A percentile compares a stretch with the other conserved stretches of the same genome.
These are phyloP conservation scores for Anthracocystis walkeri DNA, from an alignment of 1,284 basidiomycete species.

Conservation along the genomic window DNA sequence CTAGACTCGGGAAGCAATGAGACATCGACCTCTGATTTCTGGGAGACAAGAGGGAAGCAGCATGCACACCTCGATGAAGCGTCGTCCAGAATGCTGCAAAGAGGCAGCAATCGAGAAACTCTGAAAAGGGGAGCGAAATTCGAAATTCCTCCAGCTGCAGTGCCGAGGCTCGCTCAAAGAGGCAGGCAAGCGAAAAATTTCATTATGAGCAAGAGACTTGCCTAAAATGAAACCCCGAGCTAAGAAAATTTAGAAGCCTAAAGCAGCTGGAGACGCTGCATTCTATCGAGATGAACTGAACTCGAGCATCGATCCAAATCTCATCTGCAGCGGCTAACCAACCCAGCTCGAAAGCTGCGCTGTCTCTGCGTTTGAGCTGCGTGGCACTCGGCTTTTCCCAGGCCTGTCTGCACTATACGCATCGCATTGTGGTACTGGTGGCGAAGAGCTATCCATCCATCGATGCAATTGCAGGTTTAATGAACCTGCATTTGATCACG, in stretches of 20 bases:
- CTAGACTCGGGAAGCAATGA: constrained; percentile 19
- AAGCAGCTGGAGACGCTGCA: background rate
- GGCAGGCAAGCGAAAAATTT: background rate
- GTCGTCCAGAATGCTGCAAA: background rate
- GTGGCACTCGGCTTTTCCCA: constrained; percentile 40
- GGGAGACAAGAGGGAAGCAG: constrained; percentile 15
- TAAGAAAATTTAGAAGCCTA: background rate
- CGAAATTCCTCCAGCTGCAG: constrained; percentile 5
- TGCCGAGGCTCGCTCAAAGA: constrained; percentile 11
- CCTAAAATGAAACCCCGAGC: constrained; percentile 10
- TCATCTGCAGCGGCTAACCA: background rate
- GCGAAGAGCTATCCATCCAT: background rate
- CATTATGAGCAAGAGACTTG: constrained; percentile 1
- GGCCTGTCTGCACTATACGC: constrained; percentile 10
- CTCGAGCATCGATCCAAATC: background rate
- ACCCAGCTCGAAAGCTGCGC: too few relatives aligned
- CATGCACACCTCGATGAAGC: constrained; percentile 16
- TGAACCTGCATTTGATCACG: background rate
- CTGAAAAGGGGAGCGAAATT: background rate
- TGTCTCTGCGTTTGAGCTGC: constrained; percentile 1
- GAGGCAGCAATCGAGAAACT: background rate
- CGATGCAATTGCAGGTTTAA: background rate
- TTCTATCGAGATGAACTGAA: constrained; percentile 10
- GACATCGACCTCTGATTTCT: constrained; percentile 4
- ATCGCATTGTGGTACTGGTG: background rate